Conservation (phyloP, 2,329 filamentous ascomycete species). For the Alternaria ventricosa region DNA sequence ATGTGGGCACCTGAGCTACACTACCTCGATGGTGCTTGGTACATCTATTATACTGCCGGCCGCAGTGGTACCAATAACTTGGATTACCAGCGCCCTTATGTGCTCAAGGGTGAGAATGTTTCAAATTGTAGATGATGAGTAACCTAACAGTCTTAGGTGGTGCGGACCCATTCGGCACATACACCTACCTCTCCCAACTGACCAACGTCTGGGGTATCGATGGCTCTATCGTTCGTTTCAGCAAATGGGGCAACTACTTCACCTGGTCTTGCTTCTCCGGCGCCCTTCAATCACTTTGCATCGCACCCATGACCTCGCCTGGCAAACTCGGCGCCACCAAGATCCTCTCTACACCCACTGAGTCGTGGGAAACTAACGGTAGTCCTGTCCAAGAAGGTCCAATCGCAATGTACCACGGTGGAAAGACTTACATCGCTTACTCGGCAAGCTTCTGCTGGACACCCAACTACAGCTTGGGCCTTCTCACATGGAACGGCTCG, state of each 20-base stretch:
- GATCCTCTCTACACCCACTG: conserved; percentile 60
- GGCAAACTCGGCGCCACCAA: conserved; percentile 54
- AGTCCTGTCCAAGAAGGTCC: conserved; percentile 64
- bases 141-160: conserved; percentile 51
- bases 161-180: conserved; percentile 59
- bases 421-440: conserved; percentile 61
- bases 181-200: conserved; percentile 58
- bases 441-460: conserved; percentile 66
- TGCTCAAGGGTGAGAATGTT: conserved; percentile 55
- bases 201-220: conserved; percentile 57
- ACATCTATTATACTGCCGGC: conserved; percentile 65
- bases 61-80: conserved; percentile 49
- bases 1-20: conserved; percentile 67
- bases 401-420: conserved; percentile 60
- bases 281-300: conserved; percentile 52
- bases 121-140: no score
- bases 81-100: conserved; percentile 60
- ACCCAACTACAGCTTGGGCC: conserved; percentile 60
- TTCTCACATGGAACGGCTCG: conserved; percentile 60
- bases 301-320: conserved; percentile 50
- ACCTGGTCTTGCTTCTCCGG: conserved; percentile 62
- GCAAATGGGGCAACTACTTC: conserved; percentile 58
- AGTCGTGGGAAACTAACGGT: conserved; percentile 59
- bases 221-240: conserved; percentile 60
- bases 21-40: conserved; percentile 58